phyloP scores from a whole-genome alignment of 2,329 filamentous ascomycete genomes.

The Paecilomyces fulvus region DNA sequence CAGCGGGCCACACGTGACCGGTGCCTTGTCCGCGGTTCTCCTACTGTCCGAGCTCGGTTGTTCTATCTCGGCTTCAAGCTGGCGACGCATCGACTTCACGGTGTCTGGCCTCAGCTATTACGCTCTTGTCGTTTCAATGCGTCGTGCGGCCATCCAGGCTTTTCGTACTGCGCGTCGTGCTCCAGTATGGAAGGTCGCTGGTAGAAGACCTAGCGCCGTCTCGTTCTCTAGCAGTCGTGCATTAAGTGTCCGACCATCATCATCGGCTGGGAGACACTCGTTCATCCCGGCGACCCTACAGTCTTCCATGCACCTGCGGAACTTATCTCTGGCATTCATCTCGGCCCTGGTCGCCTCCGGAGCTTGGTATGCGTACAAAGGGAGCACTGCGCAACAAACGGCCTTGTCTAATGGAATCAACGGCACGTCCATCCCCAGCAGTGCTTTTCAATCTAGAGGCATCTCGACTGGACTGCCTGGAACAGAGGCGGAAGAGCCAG shows the following conservation, averaged over 20 bases:
- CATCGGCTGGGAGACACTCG: constrained; percentile 25
- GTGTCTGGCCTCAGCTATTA: constrained; percentile 5
- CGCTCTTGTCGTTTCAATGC: constrained; percentile 29
- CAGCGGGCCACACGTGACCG: neutral
- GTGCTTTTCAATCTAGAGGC: constrained; percentile 13
- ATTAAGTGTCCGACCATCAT: constrained; percentile 26
- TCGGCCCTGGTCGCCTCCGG: constrained; percentile 41
- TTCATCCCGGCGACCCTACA: constrained; percentile 28
- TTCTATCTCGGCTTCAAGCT: neutral
- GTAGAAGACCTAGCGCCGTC: constrained; percentile 26
- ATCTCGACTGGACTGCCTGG: constrained; percentile 17
- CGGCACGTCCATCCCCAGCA: constrained; percentile 12
- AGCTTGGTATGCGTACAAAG: constrained; percentile 42
- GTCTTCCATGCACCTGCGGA: constrained; percentile 42
- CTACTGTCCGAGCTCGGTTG: constrained; percentile 7
- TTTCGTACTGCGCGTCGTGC: constrained; percentile 40
- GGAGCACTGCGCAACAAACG: constrained; percentile 19
- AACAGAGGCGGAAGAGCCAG: constrained; percentile 29
- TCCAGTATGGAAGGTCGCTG: constrained; percentile 35
- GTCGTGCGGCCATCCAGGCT: constrained; percentile 38
- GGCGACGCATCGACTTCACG: constrained; percentile 2
- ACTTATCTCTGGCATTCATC: constrained; percentile 39
- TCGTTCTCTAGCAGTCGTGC: constrained; percentile 31
- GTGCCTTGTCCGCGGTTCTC: constrained; percentile 10
- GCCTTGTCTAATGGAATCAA: constrained; percentile 14